phyloP scores from a whole-genome alignment of 345 rosid species.

The Sonneratia alba region DNA sequence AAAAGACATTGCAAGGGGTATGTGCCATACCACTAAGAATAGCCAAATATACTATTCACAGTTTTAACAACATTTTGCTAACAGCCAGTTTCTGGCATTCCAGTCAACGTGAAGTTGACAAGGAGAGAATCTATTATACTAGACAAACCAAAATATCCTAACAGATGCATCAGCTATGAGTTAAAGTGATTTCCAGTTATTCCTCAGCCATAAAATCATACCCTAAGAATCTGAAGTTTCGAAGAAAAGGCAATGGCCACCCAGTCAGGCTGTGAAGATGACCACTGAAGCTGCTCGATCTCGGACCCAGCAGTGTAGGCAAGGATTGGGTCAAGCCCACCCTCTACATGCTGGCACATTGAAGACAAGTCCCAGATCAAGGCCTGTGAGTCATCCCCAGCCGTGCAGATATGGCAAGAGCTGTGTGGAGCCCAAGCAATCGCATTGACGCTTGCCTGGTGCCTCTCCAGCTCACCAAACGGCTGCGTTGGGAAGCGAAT shows the following conservation, averaged over 20 bases:
- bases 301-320: slow-evolving; percentile 96
- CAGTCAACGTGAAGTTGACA: not conserved
- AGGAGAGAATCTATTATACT: not conserved
- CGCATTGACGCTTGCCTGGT: slow-evolving; percentile 82
- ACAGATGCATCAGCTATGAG: not conserved
- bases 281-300: slow-evolving; percentile 96
- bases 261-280: slow-evolving; percentile 98
- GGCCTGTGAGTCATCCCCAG: slow-evolving; percentile 95
- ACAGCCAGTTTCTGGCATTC: not conserved
- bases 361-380: slow-evolving; percentile 94
- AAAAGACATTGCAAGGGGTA: not conserved
- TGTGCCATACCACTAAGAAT: not conserved
- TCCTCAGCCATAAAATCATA: slow-evolving; percentile 26
- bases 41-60: not conserved
- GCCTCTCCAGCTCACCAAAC: slow-evolving; percentile 90
- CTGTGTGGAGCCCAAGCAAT: slow-evolving; percentile 98
- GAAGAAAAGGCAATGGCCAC: slow-evolving; percentile 91
- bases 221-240: slow-evolving; percentile 96
- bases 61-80: not conserved
- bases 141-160: not conserved
- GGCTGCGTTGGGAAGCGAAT: slow-evolving; percentile 91
- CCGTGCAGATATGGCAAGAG: slow-evolving; percentile 95
- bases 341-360: slow-evolving; percentile 93
- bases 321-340: slow-evolving; percentile 88
- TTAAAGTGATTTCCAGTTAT: not conserved